Evolutionary conservation across 805 yeast genomes (phyloP), one percentile per base, ranked within the genome.

Genomic region (Grigorovia humatica): DNA sequence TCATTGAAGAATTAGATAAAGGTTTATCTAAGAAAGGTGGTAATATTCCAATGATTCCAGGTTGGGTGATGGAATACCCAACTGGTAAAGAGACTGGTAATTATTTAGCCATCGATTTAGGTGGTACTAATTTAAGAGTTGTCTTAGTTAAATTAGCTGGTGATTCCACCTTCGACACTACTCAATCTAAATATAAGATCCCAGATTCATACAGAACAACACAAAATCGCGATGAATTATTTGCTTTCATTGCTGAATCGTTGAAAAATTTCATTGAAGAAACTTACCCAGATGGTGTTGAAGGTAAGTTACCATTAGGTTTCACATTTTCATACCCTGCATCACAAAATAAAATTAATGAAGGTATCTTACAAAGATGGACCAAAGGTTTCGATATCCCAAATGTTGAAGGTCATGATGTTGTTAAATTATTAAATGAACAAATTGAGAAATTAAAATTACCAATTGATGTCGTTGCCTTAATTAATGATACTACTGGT

Each of bases 401-500:
- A 52, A 87, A 83, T 55, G 96, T 91, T 50, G 98, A 90, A 73
- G 96, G 96, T 56, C 79, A 85, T 53, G 95, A 90, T 65, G 96
- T 91, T 53, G 96, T 85, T 50, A 95, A 95, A 56, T 77, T 89
- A 88, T 78, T 90, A 64, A 95, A 85, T 71, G 70, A 72, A 12
- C 88, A 95, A 35, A 75, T 90, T 57, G 73, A 78, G 57, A 74
- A 75, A 59, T 72, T 73, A 55, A 68, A 76, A 17, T 79, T 88
- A 47, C 95, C 96, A 55, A 85, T 90, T 61, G 76, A 80, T 47
- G 91, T 90, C 51, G 88, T 86, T 55, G 96, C 98, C 46, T 75
- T 90, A 66, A 90, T 90, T 70, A 90, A 90, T 72, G 98, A 90
- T 69, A 91, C 98, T 58, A 87, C 96, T 47, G 98, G 97, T 68